These are phyloP conservation scores for Acanthamoeba lenticulata DNA, from an alignment of 208 protist genomes.

Conservation along the genomic window DNA sequence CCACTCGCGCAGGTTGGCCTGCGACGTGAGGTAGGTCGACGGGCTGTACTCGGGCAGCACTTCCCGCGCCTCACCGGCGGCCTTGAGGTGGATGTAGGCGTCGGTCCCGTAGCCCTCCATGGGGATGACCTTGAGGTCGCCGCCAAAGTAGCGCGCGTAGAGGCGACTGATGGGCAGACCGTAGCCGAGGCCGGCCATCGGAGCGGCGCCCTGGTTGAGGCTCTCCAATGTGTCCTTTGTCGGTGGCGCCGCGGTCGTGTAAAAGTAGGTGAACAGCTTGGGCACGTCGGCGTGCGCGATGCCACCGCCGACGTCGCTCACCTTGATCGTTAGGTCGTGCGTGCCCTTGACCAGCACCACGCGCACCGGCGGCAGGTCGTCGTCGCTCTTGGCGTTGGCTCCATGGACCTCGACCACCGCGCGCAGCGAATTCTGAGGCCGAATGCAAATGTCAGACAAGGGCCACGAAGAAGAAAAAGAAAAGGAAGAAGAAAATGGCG, in stretches of 20 bases:
- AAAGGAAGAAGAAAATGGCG: not conserved
- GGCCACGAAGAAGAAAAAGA: not conserved
- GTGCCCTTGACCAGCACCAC: constrained; percentile 57
- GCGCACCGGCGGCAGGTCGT: constrained; percentile 30
- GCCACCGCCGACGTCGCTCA: constrained; percentile 53
- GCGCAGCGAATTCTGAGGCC: constrained; percentile 11
- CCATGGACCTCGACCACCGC: constrained; percentile 40
- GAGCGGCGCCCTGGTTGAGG: not conserved
- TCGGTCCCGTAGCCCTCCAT: constrained; percentile 65
- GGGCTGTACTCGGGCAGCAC: constrained; percentile 49
- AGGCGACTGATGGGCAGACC: constrained; percentile 51
- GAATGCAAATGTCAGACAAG: not conserved
- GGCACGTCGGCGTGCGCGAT: constrained; percentile 19
- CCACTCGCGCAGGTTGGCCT: constrained; percentile 21
- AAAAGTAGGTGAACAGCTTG: constrained; percentile 61
- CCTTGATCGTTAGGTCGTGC: constrained; percentile 52
- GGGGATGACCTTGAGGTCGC: constrained; percentile 47
- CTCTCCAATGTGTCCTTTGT: constrained; percentile 11
- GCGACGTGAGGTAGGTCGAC: not conserved
- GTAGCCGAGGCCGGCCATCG: constrained; percentile 61
- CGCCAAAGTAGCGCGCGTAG: constrained; percentile 65
- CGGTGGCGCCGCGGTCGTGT: constrained; percentile 51
- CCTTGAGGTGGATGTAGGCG: constrained; percentile 57
- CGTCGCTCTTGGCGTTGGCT: not conserved
- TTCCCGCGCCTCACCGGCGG: constrained; percentile 38